phyloP scores from a whole-genome alignment of 495 filamentous ascomycete species.

The Lichina pygmaea region DNA sequence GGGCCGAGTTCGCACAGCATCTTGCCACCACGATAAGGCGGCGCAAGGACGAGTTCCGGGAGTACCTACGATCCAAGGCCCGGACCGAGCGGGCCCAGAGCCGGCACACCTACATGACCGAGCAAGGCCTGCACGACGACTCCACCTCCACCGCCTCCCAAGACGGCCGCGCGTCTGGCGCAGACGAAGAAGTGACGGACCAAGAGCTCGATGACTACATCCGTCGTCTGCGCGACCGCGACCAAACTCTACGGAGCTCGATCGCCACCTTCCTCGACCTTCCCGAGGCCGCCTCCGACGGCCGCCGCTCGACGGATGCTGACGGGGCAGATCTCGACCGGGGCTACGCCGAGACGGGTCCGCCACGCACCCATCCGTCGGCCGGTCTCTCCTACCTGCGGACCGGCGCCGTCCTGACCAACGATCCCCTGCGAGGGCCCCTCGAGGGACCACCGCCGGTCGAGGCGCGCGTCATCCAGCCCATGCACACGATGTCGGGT shows the following conservation, averaged over 20 bases:
- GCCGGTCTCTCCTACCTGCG: slow-evolving; percentile 60
- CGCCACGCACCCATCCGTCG: slow-evolving; percentile 72
- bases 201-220: slow-evolving; percentile 32
- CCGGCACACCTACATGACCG: neutral
- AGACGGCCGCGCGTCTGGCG: slow-evolving; percentile 16
- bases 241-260: slow-evolving; percentile 18
- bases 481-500: too few relatives aligned
- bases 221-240: slow-evolving; percentile 26
- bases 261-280: slow-evolving; percentile 30
- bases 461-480: too few relatives aligned
- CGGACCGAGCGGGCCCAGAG: neutral
- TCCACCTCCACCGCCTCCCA: neutral
- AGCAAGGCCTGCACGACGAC: neutral
- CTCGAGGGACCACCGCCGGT: neutral
- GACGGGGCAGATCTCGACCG: neutral
- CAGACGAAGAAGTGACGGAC: slow-evolving; percentile 22
- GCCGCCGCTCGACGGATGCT: neutral
- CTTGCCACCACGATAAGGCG: slow-evolving; percentile 31
- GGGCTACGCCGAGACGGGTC: slow-evolving; percentile 28
- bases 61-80: slow-evolving; percentile 22
- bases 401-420: neutral
- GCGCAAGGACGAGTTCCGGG: slow-evolving; percentile 30
- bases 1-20: slow-evolving; percentile 42
- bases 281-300: slow-evolving; percentile 4
- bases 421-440: neutral